These are phyloP conservation scores for Coniochaeta sp. DNA, from an alignment of 2,329 filamentous ascomycete genomes.

Conservation along the genomic window DNA sequence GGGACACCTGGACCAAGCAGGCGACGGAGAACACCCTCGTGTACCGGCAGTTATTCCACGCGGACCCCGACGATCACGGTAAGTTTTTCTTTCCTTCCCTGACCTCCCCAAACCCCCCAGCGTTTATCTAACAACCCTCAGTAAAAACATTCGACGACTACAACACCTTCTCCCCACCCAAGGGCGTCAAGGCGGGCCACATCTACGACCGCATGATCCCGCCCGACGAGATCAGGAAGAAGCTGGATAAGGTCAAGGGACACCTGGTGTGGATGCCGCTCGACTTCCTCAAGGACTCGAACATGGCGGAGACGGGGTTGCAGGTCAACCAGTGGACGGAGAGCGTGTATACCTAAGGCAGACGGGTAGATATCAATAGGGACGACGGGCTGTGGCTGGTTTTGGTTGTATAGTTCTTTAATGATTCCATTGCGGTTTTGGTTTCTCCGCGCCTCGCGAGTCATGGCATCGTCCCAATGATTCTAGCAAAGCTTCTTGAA, in stretches of 20 bases:
- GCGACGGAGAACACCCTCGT: constrained; percentile 67
- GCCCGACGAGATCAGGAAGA: constrained; percentile 62
- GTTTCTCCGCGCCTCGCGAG: no score
- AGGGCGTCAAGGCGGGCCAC: constrained; percentile 73
- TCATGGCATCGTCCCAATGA: no score
- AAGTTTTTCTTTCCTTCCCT: no score
- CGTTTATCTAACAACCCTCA: constrained; percentile 19
- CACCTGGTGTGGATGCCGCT: constrained; percentile 96
- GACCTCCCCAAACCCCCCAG: no score
- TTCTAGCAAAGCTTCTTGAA: no score
- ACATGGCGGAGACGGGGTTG: constrained; percentile 85
- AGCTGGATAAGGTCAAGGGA: constrained; percentile 74
- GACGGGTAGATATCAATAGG: no score
- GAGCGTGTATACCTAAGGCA: constrained; percentile 74
- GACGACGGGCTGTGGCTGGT: no score
- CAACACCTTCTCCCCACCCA: constrained; percentile 65
- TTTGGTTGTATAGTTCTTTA: no score
- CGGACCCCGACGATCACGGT: constrained; percentile 83
- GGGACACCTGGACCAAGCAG: constrained; percentile 60
- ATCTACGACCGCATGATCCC: constrained; percentile 76
- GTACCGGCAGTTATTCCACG: constrained; percentile 76
- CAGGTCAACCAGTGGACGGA: constrained; percentile 83
- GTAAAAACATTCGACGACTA: constrained; percentile 89
- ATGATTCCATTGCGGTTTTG: no score
- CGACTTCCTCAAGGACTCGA: constrained; percentile 72